A percentile compares a stretch with the other conserved stretches of the same genome.
These are phyloP conservation scores for Linnemannia hyalina DNA, from an alignment of 192 early-diverging fungal genomes.

Conservation along the genomic window DNA sequence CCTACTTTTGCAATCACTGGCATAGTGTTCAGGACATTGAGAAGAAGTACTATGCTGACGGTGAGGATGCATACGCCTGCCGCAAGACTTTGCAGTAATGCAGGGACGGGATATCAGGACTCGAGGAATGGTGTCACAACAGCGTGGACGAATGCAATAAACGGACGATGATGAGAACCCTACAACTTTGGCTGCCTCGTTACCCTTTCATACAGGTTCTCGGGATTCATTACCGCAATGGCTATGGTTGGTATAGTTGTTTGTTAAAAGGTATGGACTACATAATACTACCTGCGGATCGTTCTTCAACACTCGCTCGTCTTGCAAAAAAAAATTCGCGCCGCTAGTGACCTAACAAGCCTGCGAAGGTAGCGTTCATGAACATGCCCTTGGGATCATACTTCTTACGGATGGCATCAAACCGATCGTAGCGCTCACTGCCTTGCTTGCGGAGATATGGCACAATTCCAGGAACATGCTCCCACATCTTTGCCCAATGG, in stretches of 20 bases:
- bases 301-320: neutral
- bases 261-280: too few species aligned
- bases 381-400: conserved; percentile 54
- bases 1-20: neutral
- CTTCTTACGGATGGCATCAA: conserved; percentile 49
- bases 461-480: conserved; percentile 51
- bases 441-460: conserved; percentile 27
- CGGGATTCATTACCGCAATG: too few species aligned
- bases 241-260: too few species aligned
- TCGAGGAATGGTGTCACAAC: neutral
- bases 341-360: conserved; percentile 24
- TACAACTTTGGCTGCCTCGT: too few species aligned
- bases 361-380: conserved; percentile 34
- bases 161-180: neutral
- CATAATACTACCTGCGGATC: too few species aligned
- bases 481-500: conserved; percentile 59
- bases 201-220: too few species aligned
- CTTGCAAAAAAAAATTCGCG: neutral
- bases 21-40: conserved; percentile 88
- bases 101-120: neutral
- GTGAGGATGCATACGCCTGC: conserved; percentile 93
- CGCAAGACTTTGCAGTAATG: conserved; percentile 47
- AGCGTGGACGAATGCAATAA: neutral
- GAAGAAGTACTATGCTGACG: conserved; percentile 98
- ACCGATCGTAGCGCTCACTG: conserved; percentile 20